Base-by-base conservation (phyloP, 495 filamentous ascomycete genomes). In the Durotheca rogersii region DNA sequence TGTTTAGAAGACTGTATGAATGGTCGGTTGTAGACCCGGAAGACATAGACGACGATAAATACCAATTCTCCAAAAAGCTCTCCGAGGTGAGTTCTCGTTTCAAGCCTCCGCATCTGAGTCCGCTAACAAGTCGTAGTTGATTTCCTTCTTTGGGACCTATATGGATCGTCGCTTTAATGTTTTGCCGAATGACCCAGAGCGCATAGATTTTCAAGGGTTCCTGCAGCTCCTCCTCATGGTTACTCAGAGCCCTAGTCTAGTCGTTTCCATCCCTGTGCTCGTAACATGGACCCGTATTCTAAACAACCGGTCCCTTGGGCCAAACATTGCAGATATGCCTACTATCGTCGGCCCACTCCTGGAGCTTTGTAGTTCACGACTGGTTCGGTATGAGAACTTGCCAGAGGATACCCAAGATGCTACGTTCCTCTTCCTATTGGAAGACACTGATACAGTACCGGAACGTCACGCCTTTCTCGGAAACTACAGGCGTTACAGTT, bases 391-490 rank as follows among this genome's bases (percentile, higher is more conserved):
- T 72, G 92, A 96, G 62, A 80, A 71, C 56, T 78, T 96, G 16
- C 86, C 89, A 0, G 80, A 87, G 41, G 87, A 94, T 51, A 86
- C 83, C 0, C 81, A 89, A 11, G 82, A 96, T 64, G 80, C 86
- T 6, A 88, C 85, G 10, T 77, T 91, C 20, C 70, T 88, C 27
- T 90, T 95, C 49, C 77, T 99, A 5, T 70, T 88, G 40, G 90
- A 96, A 51, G 93, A 99, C 64, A 88, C 96, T 23, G 94, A 97
- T 66, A 96, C 93, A 0, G 76, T 91, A 21, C 94, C 94, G 1
- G 94, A 99, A 66, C 78, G 88, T 17, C 93, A 99, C 71, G 88
- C 91, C 9, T 99, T 99, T 65, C 78, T 97, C n/a, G 92, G 93
- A 1, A 97, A 97, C 59, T 99, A 96, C 64, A 77, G 91, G 16